Evolutionary conservation across 2,329 filamentous ascomycete genomes (phyloP).

Genomic region (Neofusicoccum laricinum): DNA sequence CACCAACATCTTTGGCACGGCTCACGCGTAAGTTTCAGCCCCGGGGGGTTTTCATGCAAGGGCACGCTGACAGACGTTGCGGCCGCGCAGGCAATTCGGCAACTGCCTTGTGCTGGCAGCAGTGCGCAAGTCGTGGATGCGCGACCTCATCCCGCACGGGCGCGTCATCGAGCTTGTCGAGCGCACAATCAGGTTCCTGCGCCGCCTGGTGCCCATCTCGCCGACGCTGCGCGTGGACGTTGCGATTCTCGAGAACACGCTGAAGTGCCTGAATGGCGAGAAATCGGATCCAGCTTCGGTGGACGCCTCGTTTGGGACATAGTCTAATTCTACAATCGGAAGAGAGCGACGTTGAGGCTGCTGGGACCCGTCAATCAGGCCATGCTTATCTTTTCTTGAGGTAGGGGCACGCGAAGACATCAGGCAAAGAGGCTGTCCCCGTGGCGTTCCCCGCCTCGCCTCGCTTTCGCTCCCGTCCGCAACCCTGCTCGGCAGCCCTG

Average conservation of each 20-base stretch:
- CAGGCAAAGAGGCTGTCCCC: background rate
- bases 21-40: slow-evolving; percentile 75
- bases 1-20: slow-evolving; percentile 94
- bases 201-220: slow-evolving; percentile 66
- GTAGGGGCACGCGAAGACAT: slow-evolving; percentile 9
- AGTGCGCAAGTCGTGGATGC: slow-evolving; percentile 66
- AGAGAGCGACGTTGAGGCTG: slow-evolving; percentile 11
- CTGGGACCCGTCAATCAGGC: background rate
- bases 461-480: slow-evolving; percentile 10
- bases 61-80: slow-evolving; percentile 18
- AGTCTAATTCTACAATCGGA: slow-evolving; percentile 15
- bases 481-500: background rate
- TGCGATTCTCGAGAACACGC: slow-evolving; percentile 60
- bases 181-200: slow-evolving; percentile 75
- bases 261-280: slow-evolving; percentile 16
- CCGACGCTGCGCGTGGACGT: slow-evolving; percentile 73
- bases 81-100: slow-evolving; percentile 76
- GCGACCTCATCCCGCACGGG: slow-evolving; percentile 52
- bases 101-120: slow-evolving; percentile 90
- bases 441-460: slow-evolving; percentile 16
- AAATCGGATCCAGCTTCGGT: slow-evolving; percentile 12
- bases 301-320: slow-evolving; percentile 10
- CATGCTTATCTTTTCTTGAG: slow-evolving; percentile 11
- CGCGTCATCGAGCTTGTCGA: slow-evolving; percentile 60
- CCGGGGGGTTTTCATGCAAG: slow-evolving; percentile 20